Percentiles rank a stretch among this genome's conserved stretches.
phyloP scores from a whole-genome alignment of 2,329 filamentous ascomycete genomes.

The Ceratocystis eucalypticola region DNA sequence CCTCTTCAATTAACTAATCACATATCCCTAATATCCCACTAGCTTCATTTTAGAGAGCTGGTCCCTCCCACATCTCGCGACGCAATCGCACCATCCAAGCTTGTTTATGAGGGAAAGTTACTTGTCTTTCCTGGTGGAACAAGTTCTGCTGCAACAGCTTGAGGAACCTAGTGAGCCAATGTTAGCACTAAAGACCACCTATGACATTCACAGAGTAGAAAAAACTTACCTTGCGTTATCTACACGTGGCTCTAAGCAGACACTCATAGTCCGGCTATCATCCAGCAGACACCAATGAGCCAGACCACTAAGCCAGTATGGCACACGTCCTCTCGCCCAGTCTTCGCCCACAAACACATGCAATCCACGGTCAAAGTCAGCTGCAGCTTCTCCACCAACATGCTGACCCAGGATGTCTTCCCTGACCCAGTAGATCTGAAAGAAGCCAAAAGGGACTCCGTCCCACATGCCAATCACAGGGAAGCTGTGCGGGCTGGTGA shows the following conservation, averaged over 20 bases:
- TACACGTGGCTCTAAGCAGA: slow-evolving; percentile 78
- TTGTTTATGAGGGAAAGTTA: slow-evolving; percentile 85
- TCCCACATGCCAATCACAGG: slow-evolving; percentile 91
- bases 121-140: slow-evolving; percentile 75
- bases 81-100: slow-evolving; percentile 70
- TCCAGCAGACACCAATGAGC: slow-evolving; percentile 74
- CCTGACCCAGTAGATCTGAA: slow-evolving; percentile 97
- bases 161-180: slow-evolving; percentile 26
- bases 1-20: background rate
- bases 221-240: slow-evolving; percentile 69
- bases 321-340: slow-evolving; percentile 73
- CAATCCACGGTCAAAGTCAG: slow-evolving; percentile 76
- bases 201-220: background rate
- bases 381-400: slow-evolving; percentile 45
- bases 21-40: background rate
- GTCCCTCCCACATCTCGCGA: slow-evolving; percentile 67
- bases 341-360: slow-evolving; percentile 87
- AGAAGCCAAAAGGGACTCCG: slow-evolving; percentile 88
- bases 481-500: slow-evolving; percentile 64
- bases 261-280: slow-evolving; percentile 66
- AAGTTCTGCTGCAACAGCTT: slow-evolving; percentile 58
- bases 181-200: background rate
- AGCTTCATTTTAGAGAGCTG: slow-evolving; percentile 35
- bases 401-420: slow-evolving; percentile 68
- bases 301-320: slow-evolving; percentile 68